Evolutionary conservation across 2,329 filamentous ascomycete species (phyloP), one percentile per base, ranked within the genome.

Genomic region (Ceratocystis eucalypticola): DNA sequence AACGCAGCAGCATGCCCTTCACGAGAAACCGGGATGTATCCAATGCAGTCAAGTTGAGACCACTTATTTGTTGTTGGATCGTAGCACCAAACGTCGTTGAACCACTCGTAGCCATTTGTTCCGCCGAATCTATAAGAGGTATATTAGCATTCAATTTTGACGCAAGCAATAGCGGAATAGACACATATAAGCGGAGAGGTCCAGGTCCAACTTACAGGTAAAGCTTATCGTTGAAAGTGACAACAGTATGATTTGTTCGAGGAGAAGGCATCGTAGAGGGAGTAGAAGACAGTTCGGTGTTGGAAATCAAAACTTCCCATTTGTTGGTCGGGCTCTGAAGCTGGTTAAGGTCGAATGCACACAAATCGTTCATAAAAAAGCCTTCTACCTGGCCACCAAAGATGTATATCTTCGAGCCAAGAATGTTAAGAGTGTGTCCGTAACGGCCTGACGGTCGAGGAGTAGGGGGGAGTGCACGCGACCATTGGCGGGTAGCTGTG

Each of bases 71-170:
- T 78, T 66, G 85, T 81, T 6, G 92, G 89, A 72, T 96, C 93
- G 74, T 94, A 99, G 64, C 87, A 90, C 94, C 94, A 99, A 61
- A 99, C 94, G 74, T 99, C 94, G 75, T 97, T 99, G 78, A 97
- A 99, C 95, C 94, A 99, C 72, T 89, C 86, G 66, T 92, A 84
- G 50, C 94, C 94, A 74, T 99, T 96, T 1, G 94, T 99, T 69
- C 94, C 94, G 71, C 94, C 94, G 74, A 99, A 99, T n/a, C 89
- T 94, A 70, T 30, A 28, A 10, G 62, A 3, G 10, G 17, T 5
- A 8, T 30, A 33, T 66, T 64, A 66, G 61, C 41, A 46, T 15
- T 7, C 33, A 5, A 22, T 0, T 15, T 20, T 2, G n/a, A 6
- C 2, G 22, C 12, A 22, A 17, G 28, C 1, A 17, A 30, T 4